Conservation (phyloP, 2,329 filamentous ascomycete genomes). For the Microdochium bolleyi region DNA sequence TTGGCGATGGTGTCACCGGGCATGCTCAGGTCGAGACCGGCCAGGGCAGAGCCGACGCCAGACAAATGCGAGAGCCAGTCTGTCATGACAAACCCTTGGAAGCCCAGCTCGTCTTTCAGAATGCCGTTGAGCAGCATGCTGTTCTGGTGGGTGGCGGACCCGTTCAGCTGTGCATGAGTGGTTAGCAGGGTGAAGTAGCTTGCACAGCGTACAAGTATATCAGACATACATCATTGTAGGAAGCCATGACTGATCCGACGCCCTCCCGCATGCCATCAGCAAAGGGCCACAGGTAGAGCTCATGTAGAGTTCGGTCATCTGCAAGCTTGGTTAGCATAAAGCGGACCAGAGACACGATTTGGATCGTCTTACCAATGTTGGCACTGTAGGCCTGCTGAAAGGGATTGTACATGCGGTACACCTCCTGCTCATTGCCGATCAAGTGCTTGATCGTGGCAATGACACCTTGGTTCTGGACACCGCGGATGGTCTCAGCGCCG, state of each 20-base stretch:
- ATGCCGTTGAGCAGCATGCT: slow-evolving; percentile 61
- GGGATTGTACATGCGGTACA: slow-evolving; percentile 46
- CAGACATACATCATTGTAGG: slow-evolving; percentile 55
- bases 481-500: slow-evolving; percentile 42
- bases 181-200: slow-evolving; percentile 3
- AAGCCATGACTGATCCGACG: slow-evolving; percentile 75
- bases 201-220: not conserved
- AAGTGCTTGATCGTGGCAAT: slow-evolving; percentile 51
- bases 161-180: slow-evolving; percentile 45
- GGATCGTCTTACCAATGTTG: slow-evolving; percentile 58
- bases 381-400: slow-evolving; percentile 49
- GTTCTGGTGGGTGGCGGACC: slow-evolving; percentile 60
- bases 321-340: not conserved
- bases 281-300: slow-evolving; percentile 76
- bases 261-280: slow-evolving; percentile 69
- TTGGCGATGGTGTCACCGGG: slow-evolving; percentile 46
- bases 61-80: slow-evolving; percentile 72
- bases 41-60: slow-evolving; percentile 64
- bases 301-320: slow-evolving; percentile 43
- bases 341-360: too few species aligned
- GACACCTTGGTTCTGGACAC: slow-evolving; percentile 47
- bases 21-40: slow-evolving; percentile 61
- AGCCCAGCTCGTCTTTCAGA: slow-evolving; percentile 66
- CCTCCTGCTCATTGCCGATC: slow-evolving; percentile 44
- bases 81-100: slow-evolving; percentile 63